These are phyloP conservation scores for Gautieria morchelliformis DNA, from an alignment of 768 basidiomycete species.

Conservation along the genomic window DNA sequence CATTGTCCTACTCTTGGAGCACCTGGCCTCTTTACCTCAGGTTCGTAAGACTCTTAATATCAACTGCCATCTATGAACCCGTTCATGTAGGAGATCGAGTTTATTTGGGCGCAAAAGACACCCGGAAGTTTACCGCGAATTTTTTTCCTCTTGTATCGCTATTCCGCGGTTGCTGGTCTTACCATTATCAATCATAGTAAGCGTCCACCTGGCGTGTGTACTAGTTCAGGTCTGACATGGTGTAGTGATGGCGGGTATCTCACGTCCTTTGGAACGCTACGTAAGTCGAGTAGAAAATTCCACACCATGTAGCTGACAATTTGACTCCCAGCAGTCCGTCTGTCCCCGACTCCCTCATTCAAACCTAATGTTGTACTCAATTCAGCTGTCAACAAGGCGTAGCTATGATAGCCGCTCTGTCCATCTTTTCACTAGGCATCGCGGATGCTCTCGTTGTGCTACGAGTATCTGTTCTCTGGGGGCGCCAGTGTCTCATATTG, in stretches of 20 bases:
- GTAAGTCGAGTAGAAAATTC: not conserved
- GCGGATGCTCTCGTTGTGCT: constrained; percentile 7
- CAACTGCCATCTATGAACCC: not conserved
- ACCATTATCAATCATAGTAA: not conserved
- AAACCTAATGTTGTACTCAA: not conserved
- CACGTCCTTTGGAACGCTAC: not conserved
- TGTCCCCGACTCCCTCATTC: not conserved
- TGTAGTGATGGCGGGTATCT: not conserved
- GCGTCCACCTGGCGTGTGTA: not conserved
- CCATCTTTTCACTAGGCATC: constrained; percentile 1
- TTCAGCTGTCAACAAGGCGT: constrained; percentile 3
- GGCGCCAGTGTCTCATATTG: constrained; percentile 1
- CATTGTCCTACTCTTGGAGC: constrained; percentile 1
- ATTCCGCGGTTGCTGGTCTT: not conserved
- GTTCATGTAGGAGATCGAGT: constrained; percentile 3
- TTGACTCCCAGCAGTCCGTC: not conserved
- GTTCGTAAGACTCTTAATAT: not conserved
- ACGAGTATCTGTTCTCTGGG: constrained; percentile 8
- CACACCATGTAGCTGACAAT: not conserved
- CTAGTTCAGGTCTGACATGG: no score
- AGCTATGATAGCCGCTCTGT: not conserved
- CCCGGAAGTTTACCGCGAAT: not conserved
- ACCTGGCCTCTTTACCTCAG: constrained; percentile 1
- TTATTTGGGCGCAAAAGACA: constrained; percentile 1
- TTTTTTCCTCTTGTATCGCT: constrained; percentile 1